phyloP scores from a whole-genome alignment of 306 rosid genomes.

The Lotus japonicus region DNA sequence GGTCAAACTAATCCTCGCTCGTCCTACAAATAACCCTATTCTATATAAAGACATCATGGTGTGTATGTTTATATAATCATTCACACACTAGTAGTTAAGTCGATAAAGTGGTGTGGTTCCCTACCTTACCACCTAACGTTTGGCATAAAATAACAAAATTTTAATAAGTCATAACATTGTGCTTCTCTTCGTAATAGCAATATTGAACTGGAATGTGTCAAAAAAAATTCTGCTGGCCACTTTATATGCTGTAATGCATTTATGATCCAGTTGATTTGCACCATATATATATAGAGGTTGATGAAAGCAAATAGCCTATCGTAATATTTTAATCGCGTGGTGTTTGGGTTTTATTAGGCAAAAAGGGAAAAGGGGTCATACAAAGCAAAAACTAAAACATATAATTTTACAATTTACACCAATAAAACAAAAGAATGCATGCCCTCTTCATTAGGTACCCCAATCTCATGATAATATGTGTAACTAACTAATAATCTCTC shows the following conservation, averaged over 20 bases:
- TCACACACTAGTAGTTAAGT: too few species aligned
- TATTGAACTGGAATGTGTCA: constrained; percentile 15
- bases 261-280: constrained; percentile 19
- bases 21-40: too few species aligned
- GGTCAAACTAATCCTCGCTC: too few species aligned
- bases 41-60: too few species aligned
- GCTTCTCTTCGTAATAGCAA: constrained; percentile 13
- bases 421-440: background rate
- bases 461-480: background rate
- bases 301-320: constrained; percentile 12
- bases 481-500: constrained; percentile 10
- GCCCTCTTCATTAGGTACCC: background rate
- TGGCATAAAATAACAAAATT: background rate
- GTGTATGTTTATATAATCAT: too few species aligned
- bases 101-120: too few species aligned
- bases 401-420: too few species aligned
- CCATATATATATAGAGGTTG: constrained; percentile 16
- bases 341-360: constrained; percentile 18
- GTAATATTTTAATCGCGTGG: constrained; percentile 1
- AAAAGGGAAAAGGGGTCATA: background rate
- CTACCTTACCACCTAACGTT: too few species aligned
- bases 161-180: background rate
- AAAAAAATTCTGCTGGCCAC: constrained; percentile 15
- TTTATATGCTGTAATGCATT: constrained; percentile 28
- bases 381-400: background rate